Percentiles rank a stretch among this genome's conserved stretches.
Conservation (phyloP, 495 filamentous ascomycete genomes). For the Ramalina intermedia region DNA sequence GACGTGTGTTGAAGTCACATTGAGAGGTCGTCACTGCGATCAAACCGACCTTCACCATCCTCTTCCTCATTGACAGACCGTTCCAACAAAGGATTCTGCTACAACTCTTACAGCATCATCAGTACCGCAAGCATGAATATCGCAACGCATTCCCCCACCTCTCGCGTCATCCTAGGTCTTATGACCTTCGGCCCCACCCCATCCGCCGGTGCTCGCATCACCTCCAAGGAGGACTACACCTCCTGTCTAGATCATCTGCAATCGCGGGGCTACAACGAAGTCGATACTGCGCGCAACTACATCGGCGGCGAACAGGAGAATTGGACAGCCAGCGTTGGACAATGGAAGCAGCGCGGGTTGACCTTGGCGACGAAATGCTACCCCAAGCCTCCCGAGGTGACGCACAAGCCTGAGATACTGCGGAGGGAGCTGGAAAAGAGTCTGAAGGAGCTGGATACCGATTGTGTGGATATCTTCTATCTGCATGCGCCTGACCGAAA, state of each 20-base stretch:
- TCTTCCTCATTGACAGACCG: no score
- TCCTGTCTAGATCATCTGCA: constrained; percentile 55
- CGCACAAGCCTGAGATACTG: constrained; percentile 46
- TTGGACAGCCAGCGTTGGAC: constrained; percentile 53
- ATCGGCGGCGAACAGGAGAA: constrained; percentile 51
- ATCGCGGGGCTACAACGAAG: constrained; percentile 58
- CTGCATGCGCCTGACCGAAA: constrained; percentile 73
- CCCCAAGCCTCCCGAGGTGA: constrained; percentile 36
- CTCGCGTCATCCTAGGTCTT: constrained; percentile 38
- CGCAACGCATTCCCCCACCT: neutral
- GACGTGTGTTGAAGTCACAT: no score
- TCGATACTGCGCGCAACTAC: constrained; percentile 71
- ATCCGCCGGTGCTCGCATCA: constrained; percentile 52
- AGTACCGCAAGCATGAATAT: neutral
- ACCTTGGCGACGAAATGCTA: constrained; percentile 78
- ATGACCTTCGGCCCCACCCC: constrained; percentile 45
- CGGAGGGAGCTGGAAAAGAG: constrained; percentile 46
- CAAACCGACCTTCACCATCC: no score
- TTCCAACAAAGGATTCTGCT: no score
- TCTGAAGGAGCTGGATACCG: constrained; percentile 56
- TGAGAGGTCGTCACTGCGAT: no score
- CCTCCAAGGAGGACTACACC: constrained; percentile 48
- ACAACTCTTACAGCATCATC: no score
- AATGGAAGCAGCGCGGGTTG: constrained; percentile 69
- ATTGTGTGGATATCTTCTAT: constrained; percentile 77